Conservation (phyloP, 108 stramenopile species). For the Phaeodactylum tricornutum region DNA sequence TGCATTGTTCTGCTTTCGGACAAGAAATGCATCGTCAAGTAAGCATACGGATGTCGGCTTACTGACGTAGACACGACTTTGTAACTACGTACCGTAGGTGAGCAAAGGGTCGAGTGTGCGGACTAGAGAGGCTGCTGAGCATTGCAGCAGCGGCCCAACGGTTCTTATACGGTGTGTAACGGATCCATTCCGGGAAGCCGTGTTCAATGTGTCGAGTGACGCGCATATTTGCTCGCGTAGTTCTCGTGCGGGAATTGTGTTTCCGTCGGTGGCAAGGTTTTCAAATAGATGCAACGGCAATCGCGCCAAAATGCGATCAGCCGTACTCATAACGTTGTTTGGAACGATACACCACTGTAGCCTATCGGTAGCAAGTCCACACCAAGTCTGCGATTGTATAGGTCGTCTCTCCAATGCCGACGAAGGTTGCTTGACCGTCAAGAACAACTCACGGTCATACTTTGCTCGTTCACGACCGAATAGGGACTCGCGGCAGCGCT, state of each 20-base stretch:
- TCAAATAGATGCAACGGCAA: constrained; percentile 54
- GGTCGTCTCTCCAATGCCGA: too few relatives aligned
- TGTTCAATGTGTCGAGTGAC: constrained; percentile 9
- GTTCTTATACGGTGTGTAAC: constrained; percentile 1
- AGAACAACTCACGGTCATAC: too few relatives aligned
- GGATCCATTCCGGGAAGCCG: background rate
- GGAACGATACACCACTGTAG: too few relatives aligned
- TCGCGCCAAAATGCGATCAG: constrained; percentile 40
- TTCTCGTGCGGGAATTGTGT: constrained; percentile 3
- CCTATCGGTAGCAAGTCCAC: too few relatives aligned
- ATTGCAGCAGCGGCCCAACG: constrained; percentile 2
- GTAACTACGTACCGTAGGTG: constrained; percentile 31
- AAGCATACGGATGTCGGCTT: too few relatives aligned
- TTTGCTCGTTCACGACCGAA: too few relatives aligned
- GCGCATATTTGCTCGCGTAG: constrained; percentile 20
- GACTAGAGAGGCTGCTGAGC: constrained; percentile 20
- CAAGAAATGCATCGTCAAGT: too few relatives aligned
- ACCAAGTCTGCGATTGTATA: too few relatives aligned
- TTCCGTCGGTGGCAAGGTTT: constrained; percentile 19
- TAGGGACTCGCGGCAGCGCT: too few relatives aligned
- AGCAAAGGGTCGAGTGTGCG: constrained; percentile 62
- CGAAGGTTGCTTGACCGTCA: too few relatives aligned
- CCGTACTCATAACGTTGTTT: constrained; percentile 39
- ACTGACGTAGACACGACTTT: too few relatives aligned
- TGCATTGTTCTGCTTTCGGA: constrained; percentile 46